Percentiles rank a stretch among this genome's conserved stretches.
Evolutionary conservation across 805 yeast genomes (phyloP).

Genomic region (Teunomyces gatunensis): DNA sequence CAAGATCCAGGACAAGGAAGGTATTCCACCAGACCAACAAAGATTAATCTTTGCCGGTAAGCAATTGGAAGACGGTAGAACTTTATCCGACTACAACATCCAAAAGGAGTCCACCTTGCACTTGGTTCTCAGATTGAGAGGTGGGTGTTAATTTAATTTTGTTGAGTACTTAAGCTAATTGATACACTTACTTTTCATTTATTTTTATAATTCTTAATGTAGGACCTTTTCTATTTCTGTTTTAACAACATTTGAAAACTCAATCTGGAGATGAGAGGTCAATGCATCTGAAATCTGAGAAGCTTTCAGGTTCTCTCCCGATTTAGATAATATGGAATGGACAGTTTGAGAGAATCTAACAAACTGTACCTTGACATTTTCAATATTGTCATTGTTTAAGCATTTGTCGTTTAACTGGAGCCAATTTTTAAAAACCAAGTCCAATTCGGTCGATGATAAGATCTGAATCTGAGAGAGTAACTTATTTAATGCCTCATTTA

Average conservation of each 20-base stretch:
- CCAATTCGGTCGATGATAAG: not conserved
- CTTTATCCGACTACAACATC: conserved; percentile 95
- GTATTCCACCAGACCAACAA: conserved; percentile 97
- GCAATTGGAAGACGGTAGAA: conserved; percentile 96
- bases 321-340: conserved; percentile 9
- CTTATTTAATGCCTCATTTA: conserved; percentile 38
- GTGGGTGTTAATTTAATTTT: conserved; percentile 55
- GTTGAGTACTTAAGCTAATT: not conserved
- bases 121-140: conserved; percentile 94
- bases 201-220: not conserved
- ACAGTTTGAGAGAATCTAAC: conserved; percentile 28
- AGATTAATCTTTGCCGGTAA: conserved; percentile 97
- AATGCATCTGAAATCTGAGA: conserved; percentile 13
- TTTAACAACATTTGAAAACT: conserved; percentile 16
- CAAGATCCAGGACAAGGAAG: conserved; percentile 96
- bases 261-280: conserved; percentile 14
- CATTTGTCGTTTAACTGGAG: conserved; percentile 23
- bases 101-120: conserved; percentile 96
- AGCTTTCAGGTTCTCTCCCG: conserved; percentile 12
- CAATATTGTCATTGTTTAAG: conserved; percentile 43
- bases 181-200: conserved; percentile 5
- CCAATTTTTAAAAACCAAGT: conserved; percentile 25
- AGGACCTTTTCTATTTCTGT: conserved; percentile 12
- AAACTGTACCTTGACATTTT: conserved; percentile 57
- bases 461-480: conserved; percentile 9